Percentiles rank a stretch among this genome's conserved stretches.
These are phyloP conservation scores for Quercus agrifolia DNA, from an alignment of 306 rosid genomes.

Conservation along the genomic window DNA sequence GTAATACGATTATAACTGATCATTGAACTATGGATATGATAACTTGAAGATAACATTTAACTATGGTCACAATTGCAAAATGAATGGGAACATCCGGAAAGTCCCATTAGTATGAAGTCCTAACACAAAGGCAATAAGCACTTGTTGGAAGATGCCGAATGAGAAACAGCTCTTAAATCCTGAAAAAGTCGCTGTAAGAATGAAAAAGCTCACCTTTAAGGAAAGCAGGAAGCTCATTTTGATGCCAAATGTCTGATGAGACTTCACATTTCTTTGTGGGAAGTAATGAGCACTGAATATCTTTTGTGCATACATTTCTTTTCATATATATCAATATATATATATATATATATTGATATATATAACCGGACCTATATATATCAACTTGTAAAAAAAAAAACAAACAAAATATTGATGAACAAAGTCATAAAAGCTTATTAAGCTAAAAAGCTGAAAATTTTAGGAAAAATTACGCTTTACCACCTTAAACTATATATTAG, in stretches of 20 bases:
- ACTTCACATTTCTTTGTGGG: conserved; percentile 56
- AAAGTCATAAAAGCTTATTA: background rate
- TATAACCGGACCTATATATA: too few relatives aligned
- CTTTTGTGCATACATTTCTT: conserved; percentile 46
- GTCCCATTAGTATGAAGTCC: conserved; percentile 10
- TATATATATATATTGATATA: too few relatives aligned
- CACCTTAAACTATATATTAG: too few relatives aligned
- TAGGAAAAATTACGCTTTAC: background rate
- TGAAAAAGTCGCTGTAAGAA: background rate
- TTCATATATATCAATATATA: too few relatives aligned
- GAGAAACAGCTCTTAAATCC: conserved; percentile 16
- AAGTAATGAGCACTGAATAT: conserved; percentile 45
- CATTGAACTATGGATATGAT: too few relatives aligned
- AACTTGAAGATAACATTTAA: background rate
- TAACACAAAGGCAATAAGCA: background rate
- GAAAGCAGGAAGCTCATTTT: background rate
- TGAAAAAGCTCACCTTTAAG: conserved; percentile 13
- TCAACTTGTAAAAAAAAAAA: background rate
- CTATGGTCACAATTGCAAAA: background rate
- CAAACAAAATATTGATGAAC: background rate
- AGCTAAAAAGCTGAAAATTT: background rate
- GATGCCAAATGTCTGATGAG: conserved; percentile 14
- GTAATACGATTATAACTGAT: too few relatives aligned
- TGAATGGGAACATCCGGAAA: conserved; percentile 17
- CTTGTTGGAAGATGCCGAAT: background rate